Evolutionary conservation across 495 filamentous ascomycete genomes (phyloP), one percentile per base, ranked within the genome.

Genomic region (Trichoderma orchidacearum): DNA sequence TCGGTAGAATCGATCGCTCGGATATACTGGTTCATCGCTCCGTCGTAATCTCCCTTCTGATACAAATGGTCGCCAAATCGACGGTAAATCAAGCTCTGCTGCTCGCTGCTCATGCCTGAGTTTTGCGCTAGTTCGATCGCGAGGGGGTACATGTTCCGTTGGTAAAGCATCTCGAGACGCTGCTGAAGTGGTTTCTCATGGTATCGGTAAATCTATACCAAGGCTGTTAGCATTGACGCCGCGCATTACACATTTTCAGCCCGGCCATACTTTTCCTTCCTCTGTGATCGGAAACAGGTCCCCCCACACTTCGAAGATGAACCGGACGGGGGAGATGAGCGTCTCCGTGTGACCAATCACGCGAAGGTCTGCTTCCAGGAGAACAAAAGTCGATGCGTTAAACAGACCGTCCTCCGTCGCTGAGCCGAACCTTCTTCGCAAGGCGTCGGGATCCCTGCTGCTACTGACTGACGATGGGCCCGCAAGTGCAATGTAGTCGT

Each of bases 11-110:
- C 92, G 59, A 98, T 95, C 0, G 94, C 91, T 64, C 89, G 86
- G 60, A 98, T 82, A 66, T 97, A 98, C 68, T 96, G 93, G 66
- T 94, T 87, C 94, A 98, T 98, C 11, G 93, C 95, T 18, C 86
- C 90, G 64, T 98, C 92, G 64, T 90, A 97, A 64, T 95, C 90
- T 3, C 85, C 86, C 62, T 90, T 93, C 63, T 93, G 89, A 62
- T 98, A 96, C n/a, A 96, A 71, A 59, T 87, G 91, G 65, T 98
- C 94, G 9, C 93, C 93, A 68, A 95, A 97, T 69, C 84, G 92
- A 56, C 94, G 83, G 61, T 87, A 92, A 54, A 98, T 97, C 41
- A 87, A 78, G 64, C 94, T 95, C 50, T 93, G 88, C 65, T 95
- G 89, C 18, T 82, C 67, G 11, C 75, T 62, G 66, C 92, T 89